Conservation (phyloP, 805 yeast genomes). For the Cyberlindnera mycetangii region DNA sequence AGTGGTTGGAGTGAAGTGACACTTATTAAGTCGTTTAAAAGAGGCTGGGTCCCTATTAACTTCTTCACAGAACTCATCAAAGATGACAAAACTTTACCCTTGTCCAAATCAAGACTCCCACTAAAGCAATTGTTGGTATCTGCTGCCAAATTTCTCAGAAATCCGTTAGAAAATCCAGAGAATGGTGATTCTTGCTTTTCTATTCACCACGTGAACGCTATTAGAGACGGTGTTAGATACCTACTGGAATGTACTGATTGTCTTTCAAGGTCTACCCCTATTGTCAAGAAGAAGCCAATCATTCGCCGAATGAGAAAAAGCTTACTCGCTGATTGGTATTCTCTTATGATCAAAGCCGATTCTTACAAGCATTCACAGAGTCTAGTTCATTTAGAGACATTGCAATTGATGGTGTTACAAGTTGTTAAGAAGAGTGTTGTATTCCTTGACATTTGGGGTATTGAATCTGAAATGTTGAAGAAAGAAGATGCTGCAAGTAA, state of each 20-base stretch:
- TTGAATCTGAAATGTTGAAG: constrained; percentile 48
- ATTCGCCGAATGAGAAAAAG: constrained; percentile 65
- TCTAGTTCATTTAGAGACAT: constrained; percentile 53
- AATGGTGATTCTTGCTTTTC: constrained; percentile 30
- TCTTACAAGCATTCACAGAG: constrained; percentile 66
- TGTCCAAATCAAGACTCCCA: constrained; percentile 47
- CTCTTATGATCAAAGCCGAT: constrained; percentile 70
- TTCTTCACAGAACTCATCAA: constrained; percentile 53
- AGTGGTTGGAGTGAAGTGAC: constrained; percentile 92
- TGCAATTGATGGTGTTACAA: constrained; percentile 63
- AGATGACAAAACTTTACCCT: constrained; percentile 41
- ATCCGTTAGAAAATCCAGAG: constrained; percentile 52
- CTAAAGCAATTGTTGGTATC: constrained; percentile 54
- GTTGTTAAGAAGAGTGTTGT: constrained; percentile 62
- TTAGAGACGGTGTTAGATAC: constrained; percentile 69
- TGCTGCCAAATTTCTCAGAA: constrained; percentile 62
- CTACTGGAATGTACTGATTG: constrained; percentile 68
- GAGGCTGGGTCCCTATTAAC: constrained; percentile 89
- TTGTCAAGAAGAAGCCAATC: constrained; percentile 59
- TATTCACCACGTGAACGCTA: constrained; percentile 46
- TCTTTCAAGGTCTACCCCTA: constrained; percentile 67
- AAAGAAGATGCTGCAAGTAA: constrained; percentile 14
- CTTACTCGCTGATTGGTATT: constrained; percentile 77
- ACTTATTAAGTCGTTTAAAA: constrained; percentile 51
- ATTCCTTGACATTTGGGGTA: constrained; percentile 70